phyloP scores from a whole-genome alignment of 2,329 filamentous ascomycete species.

The Talaromyces sp. region DNA sequence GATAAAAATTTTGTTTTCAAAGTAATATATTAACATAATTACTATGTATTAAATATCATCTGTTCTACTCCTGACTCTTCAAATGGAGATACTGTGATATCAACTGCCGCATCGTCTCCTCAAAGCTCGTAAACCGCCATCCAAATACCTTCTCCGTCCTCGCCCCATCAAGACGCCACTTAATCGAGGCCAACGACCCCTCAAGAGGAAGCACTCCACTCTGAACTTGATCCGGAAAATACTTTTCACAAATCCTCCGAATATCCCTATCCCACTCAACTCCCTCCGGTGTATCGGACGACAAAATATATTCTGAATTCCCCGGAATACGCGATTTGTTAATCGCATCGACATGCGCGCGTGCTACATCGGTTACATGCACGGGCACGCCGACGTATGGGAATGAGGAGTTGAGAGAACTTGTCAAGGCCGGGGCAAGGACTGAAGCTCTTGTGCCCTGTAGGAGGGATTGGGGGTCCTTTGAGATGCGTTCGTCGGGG shows the following conservation, averaged over 20 bases:
- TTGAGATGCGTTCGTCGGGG: neutral
- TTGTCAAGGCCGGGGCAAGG: neutral
- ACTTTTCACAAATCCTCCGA: neutral
- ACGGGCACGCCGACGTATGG: slow-evolving; percentile 1
- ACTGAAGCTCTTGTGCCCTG: neutral
- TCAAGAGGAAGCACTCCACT: neutral
- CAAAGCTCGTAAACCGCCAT: neutral
- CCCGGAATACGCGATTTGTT: neutral
- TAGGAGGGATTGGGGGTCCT: neutral
- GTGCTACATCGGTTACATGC: slow-evolving; percentile 3
- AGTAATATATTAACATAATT: neutral
- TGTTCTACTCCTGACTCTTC: neutral
- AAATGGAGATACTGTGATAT: neutral
- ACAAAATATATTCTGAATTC: slow-evolving; percentile 2
- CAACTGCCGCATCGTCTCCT: neutral
- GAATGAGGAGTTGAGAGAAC: neutral
- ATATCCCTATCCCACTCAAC: slow-evolving; percentile 2
- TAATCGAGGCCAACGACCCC: neutral
- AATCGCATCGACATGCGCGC: slow-evolving; percentile 4
- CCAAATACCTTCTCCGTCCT: slow-evolving; percentile 1
- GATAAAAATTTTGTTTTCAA: neutral
- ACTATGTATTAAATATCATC: neutral
- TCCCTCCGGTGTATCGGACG: slow-evolving; percentile 1
- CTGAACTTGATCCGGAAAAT: neutral
- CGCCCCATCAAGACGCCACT: neutral